Evolutionary conservation across 176 grass and related monocot species (phyloP).

Genomic region (Poa pratensis): DNA sequence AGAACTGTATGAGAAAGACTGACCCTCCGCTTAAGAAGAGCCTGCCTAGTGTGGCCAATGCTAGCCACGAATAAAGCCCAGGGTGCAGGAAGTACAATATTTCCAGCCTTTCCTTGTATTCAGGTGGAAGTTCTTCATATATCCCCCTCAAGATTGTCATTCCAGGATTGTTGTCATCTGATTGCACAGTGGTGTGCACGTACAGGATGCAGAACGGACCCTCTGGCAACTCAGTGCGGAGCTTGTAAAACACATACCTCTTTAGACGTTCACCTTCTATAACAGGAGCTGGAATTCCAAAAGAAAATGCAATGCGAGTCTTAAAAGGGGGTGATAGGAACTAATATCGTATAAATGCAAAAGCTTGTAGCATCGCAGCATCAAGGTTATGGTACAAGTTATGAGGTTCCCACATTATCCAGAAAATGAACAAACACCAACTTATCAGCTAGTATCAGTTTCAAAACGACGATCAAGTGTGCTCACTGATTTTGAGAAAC

Average conservation of each 20-base stretch:
- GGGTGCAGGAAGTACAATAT: slow-evolving; percentile 92
- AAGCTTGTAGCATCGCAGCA: background rate
- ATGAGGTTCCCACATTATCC: background rate
- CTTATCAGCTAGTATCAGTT: background rate
- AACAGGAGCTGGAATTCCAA: slow-evolving; percentile 65
- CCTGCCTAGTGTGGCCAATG: slow-evolving; percentile 81
- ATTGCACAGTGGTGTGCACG: slow-evolving; percentile 82
- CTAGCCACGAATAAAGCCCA: slow-evolving; percentile 71
- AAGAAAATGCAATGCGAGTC: slow-evolving; percentile 13
- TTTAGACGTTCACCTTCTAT: slow-evolving; percentile 78
- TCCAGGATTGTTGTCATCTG: slow-evolving; percentile 93
- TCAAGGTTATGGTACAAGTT: background rate
- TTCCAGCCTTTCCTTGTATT: slow-evolving; percentile 75
- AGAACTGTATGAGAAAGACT: slow-evolving; percentile 35
- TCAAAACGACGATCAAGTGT: background rate
- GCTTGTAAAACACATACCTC: slow-evolving; percentile 77
- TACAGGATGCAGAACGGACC: slow-evolving; percentile 91
- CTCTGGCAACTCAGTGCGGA: slow-evolving; percentile 57
- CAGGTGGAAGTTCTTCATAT: slow-evolving; percentile 83
- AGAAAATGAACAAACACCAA: background rate
- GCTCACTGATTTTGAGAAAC: background rate
- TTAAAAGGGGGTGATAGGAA: background rate
- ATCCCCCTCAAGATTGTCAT: slow-evolving; percentile 82
- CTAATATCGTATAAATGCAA: background rate
- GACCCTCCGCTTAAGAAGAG: slow-evolving; percentile 88